Conservation (phyloP, 768 basidiomycete genomes). For the Hortiboletus campestris region DNA sequence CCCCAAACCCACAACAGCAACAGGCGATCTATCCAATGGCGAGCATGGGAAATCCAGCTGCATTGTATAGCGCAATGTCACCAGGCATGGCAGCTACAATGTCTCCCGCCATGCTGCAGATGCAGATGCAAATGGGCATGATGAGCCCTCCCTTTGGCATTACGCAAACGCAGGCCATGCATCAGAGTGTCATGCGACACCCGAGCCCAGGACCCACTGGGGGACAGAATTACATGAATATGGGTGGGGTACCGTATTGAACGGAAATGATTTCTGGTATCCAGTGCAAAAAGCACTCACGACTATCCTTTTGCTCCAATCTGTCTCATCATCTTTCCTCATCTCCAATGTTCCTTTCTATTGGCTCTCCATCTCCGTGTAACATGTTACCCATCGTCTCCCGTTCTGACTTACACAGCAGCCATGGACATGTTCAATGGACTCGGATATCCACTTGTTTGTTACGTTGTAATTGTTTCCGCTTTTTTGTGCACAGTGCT, state of each 20-base stretch:
- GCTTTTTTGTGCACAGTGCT: slow-evolving; percentile 1
- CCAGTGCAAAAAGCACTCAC: slow-evolving; percentile 12
- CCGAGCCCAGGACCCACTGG: slow-evolving; percentile 61
- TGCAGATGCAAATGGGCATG: slow-evolving; percentile 51
- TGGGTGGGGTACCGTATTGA: slow-evolving; percentile 36
- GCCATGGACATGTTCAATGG: slow-evolving; percentile 48
- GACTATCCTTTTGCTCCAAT: slow-evolving; percentile 16
- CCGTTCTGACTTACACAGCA: slow-evolving; percentile 29
- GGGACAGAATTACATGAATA: slow-evolving; percentile 45
- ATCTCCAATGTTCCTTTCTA: slow-evolving; percentile 19
- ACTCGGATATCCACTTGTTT: slow-evolving; percentile 52
- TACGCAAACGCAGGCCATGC: slow-evolving; percentile 71
- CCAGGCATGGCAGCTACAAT: slow-evolving; percentile 30
- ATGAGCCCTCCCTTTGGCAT: slow-evolving; percentile 51
- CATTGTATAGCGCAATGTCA: slow-evolving; percentile 34
- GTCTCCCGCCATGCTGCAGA: slow-evolving; percentile 37
- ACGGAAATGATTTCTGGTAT: slow-evolving; percentile 8
- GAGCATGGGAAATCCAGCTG: slow-evolving; percentile 46
- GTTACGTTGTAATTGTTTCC: slow-evolving; percentile 49
- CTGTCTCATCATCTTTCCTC: slow-evolving; percentile 14
- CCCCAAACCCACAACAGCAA: slow-evolving; percentile 42
- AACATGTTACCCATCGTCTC: slow-evolving; percentile 32
- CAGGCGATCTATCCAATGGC: slow-evolving; percentile 47
- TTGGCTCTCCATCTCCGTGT: slow-evolving; percentile 19
- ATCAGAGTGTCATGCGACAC: slow-evolving; percentile 82